Conservation (phyloP, 164 flowering plant species). For the Cinnamomum micranthum region DNA sequence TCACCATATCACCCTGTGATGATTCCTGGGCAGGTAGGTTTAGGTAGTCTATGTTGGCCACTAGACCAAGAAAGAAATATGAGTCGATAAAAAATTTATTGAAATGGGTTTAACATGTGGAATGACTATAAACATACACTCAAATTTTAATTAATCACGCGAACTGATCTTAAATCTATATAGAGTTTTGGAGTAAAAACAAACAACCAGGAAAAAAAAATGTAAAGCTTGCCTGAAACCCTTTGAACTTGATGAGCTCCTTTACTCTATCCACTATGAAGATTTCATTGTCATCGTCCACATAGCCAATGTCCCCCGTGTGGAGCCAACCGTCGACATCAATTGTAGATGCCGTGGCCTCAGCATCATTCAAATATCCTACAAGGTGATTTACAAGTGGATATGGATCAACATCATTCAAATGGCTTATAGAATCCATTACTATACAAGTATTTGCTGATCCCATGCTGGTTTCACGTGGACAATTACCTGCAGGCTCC, state of each 20-base stretch:
- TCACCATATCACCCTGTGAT: no score
- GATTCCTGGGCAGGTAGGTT: no score
- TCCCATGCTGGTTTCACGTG: background rate
- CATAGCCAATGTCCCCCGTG: constrained; percentile 82
- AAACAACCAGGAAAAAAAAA: no score
- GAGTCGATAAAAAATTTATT: no score
- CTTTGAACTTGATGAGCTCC: constrained; percentile 83
- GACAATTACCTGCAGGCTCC: background rate
- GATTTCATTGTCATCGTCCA: constrained; percentile 74
- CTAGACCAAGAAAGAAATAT: no score
- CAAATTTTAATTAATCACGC: no score
- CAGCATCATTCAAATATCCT: constrained; percentile 68
- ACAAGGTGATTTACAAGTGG: background rate
- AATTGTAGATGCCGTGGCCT: constrained; percentile 56
- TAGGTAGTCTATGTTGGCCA: no score
- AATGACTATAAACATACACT: no score
- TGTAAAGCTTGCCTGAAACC: constrained; percentile 53
- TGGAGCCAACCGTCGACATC: constrained; percentile 86
- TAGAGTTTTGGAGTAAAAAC: background rate
- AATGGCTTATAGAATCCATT: background rate
- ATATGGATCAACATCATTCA: background rate
- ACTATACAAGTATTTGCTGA: background rate
- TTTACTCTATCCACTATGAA: constrained; percentile 80
- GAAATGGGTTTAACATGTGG: no score
- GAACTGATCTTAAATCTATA: no score